These are phyloP conservation scores for Epichloe scottii DNA, from an alignment of 2,329 filamentous ascomycete species.

Conservation along the genomic window DNA sequence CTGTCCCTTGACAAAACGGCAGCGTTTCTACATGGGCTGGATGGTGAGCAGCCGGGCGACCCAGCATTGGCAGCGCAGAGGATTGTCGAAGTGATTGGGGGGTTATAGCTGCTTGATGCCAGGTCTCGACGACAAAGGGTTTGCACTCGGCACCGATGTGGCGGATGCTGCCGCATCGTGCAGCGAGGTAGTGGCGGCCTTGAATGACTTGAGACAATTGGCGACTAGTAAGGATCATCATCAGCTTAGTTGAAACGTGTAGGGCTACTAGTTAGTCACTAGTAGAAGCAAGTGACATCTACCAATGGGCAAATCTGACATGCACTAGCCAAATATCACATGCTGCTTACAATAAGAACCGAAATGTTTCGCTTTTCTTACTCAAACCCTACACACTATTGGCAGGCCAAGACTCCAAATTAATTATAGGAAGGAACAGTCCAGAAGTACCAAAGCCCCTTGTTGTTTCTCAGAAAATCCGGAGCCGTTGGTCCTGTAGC, in stretches of 20 bases:
- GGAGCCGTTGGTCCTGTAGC: not conserved
- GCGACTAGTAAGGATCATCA: not conserved
- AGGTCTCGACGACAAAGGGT: not conserved
- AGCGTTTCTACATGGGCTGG: not conserved
- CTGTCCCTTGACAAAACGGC: constrained; percentile 1
- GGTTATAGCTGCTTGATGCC: not conserved
- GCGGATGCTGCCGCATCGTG: not conserved
- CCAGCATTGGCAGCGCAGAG: not conserved
- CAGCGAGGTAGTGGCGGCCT: not conserved
- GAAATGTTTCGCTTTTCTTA: too few species aligned
- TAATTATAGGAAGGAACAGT: not conserved
- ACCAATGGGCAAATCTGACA: too few species aligned
- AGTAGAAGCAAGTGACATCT: too few species aligned
- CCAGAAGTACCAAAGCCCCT: not conserved
- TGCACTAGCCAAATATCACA: too few species aligned
- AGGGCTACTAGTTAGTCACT: too few species aligned
- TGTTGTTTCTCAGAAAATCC: not conserved
- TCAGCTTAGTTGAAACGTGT: too few species aligned
- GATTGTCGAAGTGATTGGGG: not conserved
- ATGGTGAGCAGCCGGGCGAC: not conserved
- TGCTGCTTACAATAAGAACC: too few species aligned
- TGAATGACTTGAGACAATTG: not conserved
- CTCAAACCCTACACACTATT: too few species aligned
- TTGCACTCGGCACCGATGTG: not conserved
- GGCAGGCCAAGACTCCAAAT: too few species aligned